Conservation (phyloP, 2,329 filamentous ascomycete genomes). For the Sporothrix protearum region DNA sequence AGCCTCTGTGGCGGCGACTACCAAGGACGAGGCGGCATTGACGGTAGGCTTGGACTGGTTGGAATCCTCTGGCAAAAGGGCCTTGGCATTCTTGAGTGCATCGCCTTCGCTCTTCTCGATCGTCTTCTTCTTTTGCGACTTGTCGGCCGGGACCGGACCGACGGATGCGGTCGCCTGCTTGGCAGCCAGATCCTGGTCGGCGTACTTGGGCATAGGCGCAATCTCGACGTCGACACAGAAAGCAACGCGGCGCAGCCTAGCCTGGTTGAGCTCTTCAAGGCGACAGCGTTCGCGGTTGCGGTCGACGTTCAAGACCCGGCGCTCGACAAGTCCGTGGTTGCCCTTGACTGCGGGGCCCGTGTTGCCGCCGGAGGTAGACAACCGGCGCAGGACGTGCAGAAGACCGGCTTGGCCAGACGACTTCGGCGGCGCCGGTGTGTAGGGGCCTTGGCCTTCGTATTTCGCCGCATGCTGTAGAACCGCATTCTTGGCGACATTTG, state of each 20-base stretch:
- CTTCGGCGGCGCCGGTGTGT: slow-evolving; percentile 71
- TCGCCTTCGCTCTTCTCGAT: slow-evolving; percentile 71
- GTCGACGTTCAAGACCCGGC: slow-evolving; percentile 82
- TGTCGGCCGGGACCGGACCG: slow-evolving; percentile 40
- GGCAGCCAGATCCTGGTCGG: slow-evolving; percentile 52
- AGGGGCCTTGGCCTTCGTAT: slow-evolving; percentile 60
- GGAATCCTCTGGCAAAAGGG: slow-evolving; percentile 32
- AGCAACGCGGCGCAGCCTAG: slow-evolving; percentile 80
- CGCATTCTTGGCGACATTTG: slow-evolving; percentile 53
- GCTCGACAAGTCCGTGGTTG: slow-evolving; percentile 70
- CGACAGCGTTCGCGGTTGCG: slow-evolving; percentile 72
- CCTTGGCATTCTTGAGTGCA: slow-evolving; percentile 64
- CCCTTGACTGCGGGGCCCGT: slow-evolving; percentile 46
- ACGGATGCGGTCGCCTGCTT: slow-evolving; percentile 36
- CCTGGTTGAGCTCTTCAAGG: slow-evolving; percentile 72
- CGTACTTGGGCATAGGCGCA: slow-evolving; percentile 77
- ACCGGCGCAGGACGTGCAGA: slow-evolving; percentile 73
- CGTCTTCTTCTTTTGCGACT: slow-evolving; percentile 60
- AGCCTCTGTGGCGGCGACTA: slow-evolving; percentile 3
- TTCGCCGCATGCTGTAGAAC: slow-evolving; percentile 56
- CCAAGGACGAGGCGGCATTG: neutral
- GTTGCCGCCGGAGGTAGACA: slow-evolving; percentile 61
- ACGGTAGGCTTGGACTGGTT: slow-evolving; percentile 48
- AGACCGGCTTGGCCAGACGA: slow-evolving; percentile 62
- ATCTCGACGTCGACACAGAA: slow-evolving; percentile 99